Conservation (phyloP, 768 basidiomycete species). For the Boletus sp. region DNA sequence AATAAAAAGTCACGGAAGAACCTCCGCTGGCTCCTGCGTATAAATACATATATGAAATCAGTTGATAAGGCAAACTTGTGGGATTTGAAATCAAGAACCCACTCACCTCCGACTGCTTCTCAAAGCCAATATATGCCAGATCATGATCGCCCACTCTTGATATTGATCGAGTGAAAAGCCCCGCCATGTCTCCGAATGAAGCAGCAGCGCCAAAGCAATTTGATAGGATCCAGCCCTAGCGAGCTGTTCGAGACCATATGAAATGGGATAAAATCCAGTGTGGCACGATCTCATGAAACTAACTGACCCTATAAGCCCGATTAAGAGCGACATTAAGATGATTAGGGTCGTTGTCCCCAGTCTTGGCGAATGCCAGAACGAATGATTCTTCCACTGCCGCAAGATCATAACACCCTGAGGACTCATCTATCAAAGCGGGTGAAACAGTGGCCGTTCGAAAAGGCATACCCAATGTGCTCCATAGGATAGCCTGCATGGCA, state of each 20-base stretch:
- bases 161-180: constrained; percentile 65
- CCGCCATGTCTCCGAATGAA: constrained; percentile 70
- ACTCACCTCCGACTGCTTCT: constrained; percentile 67
- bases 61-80: neutral
- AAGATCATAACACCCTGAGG: constrained; percentile 62
- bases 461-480: constrained; percentile 63
- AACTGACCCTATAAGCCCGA: constrained; percentile 61
- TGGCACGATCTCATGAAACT: constrained; percentile 1
- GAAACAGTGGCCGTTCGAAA: neutral
- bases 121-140: constrained; percentile 75
- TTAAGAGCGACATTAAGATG: constrained; percentile 62
- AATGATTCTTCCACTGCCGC: constrained; percentile 67
- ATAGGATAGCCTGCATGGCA: constrained; percentile 69
- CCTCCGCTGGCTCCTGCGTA: constrained; percentile 55
- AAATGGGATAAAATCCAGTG: constrained; percentile 6
- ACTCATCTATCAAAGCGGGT: constrained; percentile 9
- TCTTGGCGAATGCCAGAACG: constrained; percentile 62
- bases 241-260: constrained; percentile 39
- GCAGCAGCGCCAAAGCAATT: constrained; percentile 56
- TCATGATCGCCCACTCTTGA: constrained; percentile 66
- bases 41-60: constrained; percentile 11
- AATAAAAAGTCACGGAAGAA: constrained; percentile 65
- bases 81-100: constrained; percentile 4
- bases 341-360: constrained; percentile 59
- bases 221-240: constrained; percentile 70